These are phyloP conservation scores for Saccharum officinarum DNA, from an alignment of 176 grass and related monocot genomes.

Conservation along the genomic window DNA sequence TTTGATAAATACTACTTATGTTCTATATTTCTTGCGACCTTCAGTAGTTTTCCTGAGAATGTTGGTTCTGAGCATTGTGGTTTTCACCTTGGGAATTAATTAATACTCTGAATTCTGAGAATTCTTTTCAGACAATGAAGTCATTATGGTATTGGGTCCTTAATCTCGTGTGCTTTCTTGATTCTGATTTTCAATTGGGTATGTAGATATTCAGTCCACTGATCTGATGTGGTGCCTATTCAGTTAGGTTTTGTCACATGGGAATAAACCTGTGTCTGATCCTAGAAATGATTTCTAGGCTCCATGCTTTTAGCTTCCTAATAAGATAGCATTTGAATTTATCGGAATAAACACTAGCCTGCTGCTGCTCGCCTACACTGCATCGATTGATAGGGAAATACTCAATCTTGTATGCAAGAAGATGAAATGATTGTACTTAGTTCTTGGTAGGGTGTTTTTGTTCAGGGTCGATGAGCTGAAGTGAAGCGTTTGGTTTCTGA, in stretches of 20 bases:
- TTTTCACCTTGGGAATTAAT: neutral
- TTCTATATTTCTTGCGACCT: neutral
- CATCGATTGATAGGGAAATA: neutral
- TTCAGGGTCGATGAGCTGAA: neutral
- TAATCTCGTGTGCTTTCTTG: neutral
- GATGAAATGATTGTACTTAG: neutral
- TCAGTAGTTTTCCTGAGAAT: neutral
- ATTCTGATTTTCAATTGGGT: neutral
- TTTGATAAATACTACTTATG: too few relatives aligned
- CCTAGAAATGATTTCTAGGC: neutral
- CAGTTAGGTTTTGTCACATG: neutral
- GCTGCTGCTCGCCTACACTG: neutral
- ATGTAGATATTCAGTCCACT: neutral
- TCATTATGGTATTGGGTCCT: neutral
- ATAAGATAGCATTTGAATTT: neutral
- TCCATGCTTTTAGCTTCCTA: neutral
- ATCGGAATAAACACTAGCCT: too few relatives aligned
- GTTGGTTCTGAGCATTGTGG: neutral
- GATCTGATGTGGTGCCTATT: neutral
- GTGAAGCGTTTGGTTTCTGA: neutral
- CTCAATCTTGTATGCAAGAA: neutral
- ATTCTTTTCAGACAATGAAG: neutral
- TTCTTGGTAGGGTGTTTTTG: neutral
- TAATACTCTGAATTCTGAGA: neutral
- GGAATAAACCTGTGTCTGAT: neutral